Evolutionary conservation across 164 flowering plant species (phyloP).

Genomic region (Sextonia rubra): DNA sequence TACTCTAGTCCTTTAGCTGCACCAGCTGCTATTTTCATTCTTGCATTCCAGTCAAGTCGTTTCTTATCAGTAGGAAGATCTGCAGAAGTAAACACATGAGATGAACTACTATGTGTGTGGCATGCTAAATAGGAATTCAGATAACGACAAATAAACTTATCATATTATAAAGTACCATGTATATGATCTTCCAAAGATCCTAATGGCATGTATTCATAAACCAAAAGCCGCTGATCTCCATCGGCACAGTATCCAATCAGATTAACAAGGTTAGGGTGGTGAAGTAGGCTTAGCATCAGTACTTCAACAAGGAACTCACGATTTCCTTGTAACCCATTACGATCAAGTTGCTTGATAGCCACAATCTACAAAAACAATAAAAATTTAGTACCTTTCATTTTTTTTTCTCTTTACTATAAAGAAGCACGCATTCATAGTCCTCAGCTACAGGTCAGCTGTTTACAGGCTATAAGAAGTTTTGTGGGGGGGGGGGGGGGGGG

Average conservation of each 20-base stretch:
- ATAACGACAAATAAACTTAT: neutral
- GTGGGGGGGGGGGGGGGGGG: no score
- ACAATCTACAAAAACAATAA: constrained; percentile 45
- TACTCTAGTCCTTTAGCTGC: constrained; percentile 79
- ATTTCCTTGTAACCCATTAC: constrained; percentile 63
- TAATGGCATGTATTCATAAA: constrained; percentile 84
- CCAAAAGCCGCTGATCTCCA: constrained; percentile 72
- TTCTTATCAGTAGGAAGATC: constrained; percentile 46
- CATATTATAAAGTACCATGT: constrained; percentile 43
- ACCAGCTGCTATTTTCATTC: constrained; percentile 83
- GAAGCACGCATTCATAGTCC: no score
- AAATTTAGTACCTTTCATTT: neutral
- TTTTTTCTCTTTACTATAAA: no score
- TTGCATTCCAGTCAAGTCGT: constrained; percentile 70
- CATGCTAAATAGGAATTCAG: neutral
- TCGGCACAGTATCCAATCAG: constrained; percentile 77
- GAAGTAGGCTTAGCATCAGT: constrained; percentile 52
- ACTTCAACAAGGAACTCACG: constrained; percentile 79
- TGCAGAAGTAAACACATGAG: constrained; percentile 14
- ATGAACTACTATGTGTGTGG: neutral
- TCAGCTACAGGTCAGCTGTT: no score
- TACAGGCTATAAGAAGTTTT: no score
- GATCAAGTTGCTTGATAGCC: constrained; percentile 85
- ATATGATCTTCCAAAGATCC: constrained; percentile 77
- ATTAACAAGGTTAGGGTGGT: constrained; percentile 74